Percentiles rank a stretch among this genome's conserved stretches.
Conservation (phyloP, 768 basidiomycete genomes). For the Lactarius sanguifluus region DNA sequence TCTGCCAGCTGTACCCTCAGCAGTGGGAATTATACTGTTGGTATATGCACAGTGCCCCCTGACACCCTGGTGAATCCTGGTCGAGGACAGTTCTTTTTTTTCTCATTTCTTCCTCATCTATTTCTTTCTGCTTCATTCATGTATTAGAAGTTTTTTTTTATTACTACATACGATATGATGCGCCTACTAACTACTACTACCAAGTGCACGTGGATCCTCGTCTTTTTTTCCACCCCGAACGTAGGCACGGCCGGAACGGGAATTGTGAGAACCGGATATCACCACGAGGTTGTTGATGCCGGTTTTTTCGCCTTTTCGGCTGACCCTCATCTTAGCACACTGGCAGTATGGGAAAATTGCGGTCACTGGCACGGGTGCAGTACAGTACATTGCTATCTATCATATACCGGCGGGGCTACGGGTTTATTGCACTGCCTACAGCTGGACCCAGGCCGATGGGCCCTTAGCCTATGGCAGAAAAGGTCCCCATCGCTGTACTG, state of each 20-base stretch:
- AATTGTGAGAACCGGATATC: neutral
- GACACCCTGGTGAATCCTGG: constrained; percentile 1
- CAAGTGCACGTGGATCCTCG: constrained; percentile 1
- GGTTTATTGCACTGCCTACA: no score
- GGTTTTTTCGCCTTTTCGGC: no score
- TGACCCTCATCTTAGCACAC: no score
- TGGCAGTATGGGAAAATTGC: neutral
- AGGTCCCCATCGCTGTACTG: no score
- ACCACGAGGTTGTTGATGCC: neutral
- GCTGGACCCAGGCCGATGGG: no score
- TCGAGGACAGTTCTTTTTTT: neutral
- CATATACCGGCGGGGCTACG: no score
- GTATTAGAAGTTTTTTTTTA: neutral
- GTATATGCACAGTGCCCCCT: neutral
- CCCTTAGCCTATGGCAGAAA: no score
- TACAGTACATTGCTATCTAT: no score
- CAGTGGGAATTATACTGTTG: neutral
- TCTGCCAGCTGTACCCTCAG: neutral
- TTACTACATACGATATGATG: neutral
- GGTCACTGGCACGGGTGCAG: neutral
- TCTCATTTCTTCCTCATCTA: neutral
- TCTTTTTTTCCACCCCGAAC: neutral
- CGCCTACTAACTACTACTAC: neutral
- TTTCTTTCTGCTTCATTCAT: neutral
- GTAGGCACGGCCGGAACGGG: neutral